Conservation (phyloP, 495 filamentous ascomycete genomes). For the Xylaria scruposa region DNA sequence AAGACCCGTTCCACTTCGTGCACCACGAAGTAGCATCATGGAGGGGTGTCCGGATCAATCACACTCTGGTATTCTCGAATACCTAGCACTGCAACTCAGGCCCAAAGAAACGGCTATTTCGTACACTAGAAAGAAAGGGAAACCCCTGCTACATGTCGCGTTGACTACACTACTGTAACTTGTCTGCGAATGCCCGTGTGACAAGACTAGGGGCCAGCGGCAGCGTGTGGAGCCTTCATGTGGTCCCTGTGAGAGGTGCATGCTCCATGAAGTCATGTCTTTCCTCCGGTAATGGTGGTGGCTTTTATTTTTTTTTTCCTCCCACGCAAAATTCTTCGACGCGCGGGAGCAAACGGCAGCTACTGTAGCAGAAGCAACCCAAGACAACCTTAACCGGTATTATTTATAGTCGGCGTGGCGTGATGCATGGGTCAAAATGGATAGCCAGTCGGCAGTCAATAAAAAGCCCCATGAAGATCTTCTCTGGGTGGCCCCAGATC, state of each 20-base stretch:
- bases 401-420: conserved; percentile 18
- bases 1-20: conserved; percentile 11
- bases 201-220: conserved; percentile 11
- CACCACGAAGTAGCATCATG: conserved; percentile 11
- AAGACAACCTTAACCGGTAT: neutral
- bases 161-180: neutral
- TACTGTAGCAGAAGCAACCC: neutral
- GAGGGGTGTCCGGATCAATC: conserved; percentile 21
- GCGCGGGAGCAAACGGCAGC: conserved; percentile 17
- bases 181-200: conserved; percentile 10
- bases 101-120: neutral
- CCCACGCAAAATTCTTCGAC: neutral
- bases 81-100: neutral
- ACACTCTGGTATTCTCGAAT: conserved; percentile 13
- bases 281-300: neutral
- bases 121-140: neutral
- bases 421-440: conserved; percentile 10
- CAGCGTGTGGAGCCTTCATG: conserved; percentile 19
- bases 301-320: neutral
- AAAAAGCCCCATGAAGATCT: conserved; percentile 9
- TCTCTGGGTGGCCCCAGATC: neutral
- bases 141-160: conserved; percentile 18
- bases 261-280: conserved; percentile 15
- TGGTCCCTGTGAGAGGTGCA: conserved; percentile 14
- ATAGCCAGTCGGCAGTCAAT: conserved; percentile 16